These are phyloP conservation scores for Leucocoprinus leucothites DNA, from an alignment of 768 basidiomycete genomes.

Conservation along the genomic window DNA sequence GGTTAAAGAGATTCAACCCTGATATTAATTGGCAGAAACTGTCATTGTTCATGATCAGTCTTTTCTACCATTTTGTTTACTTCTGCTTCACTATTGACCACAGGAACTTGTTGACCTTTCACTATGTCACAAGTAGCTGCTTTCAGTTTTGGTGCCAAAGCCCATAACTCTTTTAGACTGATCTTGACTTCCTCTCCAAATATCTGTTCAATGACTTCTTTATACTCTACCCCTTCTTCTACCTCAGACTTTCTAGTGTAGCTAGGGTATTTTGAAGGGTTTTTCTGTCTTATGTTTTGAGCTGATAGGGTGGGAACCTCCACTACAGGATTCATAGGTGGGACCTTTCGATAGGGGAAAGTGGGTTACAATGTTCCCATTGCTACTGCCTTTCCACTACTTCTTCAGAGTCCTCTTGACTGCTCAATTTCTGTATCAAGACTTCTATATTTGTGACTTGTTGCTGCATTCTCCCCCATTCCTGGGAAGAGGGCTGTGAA, in stretches of 20 bases:
- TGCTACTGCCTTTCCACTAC: too few species aligned
- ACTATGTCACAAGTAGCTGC: neutral
- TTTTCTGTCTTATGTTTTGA: neutral
- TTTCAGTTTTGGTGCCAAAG: neutral
- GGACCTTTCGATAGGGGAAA: neutral
- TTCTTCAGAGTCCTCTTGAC: neutral
- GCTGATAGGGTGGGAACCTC: neutral
- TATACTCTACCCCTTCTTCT: neutral
- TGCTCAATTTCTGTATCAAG: neutral
- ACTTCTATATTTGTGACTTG: neutral
- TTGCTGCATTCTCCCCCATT: neutral
- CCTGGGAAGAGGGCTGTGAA: neutral
- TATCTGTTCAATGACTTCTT: neutral
- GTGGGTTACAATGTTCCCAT: neutral
- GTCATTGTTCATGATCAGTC: too few species aligned
- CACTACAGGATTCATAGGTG: neutral
- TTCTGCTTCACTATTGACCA: neutral
- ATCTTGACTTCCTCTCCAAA: neutral
- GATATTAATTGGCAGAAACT: too few species aligned
- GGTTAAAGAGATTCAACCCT: too few species aligned
- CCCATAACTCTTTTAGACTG: neutral
- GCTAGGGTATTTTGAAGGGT: neutral
- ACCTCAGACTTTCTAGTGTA: neutral
- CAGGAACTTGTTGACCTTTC: neutral
- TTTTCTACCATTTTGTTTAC: too few species aligned